Evolutionary conservation across 768 basidiomycete genomes (phyloP).

Genomic region (Amanita rimosa): DNA sequence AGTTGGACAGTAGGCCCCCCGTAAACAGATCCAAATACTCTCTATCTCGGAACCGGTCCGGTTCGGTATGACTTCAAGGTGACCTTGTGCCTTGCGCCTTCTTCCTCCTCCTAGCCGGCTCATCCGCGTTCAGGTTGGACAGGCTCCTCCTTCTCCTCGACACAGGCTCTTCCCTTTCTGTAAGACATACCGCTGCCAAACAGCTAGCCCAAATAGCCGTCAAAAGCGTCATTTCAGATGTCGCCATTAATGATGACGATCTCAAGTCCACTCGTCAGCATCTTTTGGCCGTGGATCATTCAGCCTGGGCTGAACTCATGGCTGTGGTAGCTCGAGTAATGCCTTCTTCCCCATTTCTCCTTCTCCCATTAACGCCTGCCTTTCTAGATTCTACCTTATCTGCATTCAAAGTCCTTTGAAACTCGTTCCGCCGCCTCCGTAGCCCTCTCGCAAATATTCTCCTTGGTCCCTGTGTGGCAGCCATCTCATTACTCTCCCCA

Average conservation of each 20-base stretch:
- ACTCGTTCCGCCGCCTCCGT: constrained; percentile 84
- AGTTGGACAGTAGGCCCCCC: constrained; percentile 40
- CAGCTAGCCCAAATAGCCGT: constrained; percentile 89
- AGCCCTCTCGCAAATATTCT: constrained; percentile 81
- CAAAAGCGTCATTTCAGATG: constrained; percentile 76
- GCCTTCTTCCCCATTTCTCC: constrained; percentile 13
- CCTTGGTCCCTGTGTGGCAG: constrained; percentile 73
- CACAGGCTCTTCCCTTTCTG: constrained; percentile 82
- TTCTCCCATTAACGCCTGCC: constrained; percentile 7
- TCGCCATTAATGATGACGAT: constrained; percentile 65
- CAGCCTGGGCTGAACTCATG: constrained; percentile 86
- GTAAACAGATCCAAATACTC: constrained; percentile 35
- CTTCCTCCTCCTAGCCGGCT: not conserved
- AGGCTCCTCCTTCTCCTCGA: constrained; percentile 92
- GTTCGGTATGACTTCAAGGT: constrained; percentile 75
- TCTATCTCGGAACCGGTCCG: constrained; percentile 33
- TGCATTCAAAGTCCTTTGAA: constrained; percentile 88
- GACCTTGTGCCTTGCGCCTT: constrained; percentile 10
- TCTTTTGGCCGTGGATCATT: constrained; percentile 46
- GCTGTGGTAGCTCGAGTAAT: constrained; percentile 78
- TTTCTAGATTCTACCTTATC: constrained; percentile 73
- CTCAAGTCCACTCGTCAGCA: constrained; percentile 54
- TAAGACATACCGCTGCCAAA: constrained; percentile 92
- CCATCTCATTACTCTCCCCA: constrained; percentile 24
- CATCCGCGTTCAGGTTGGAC: constrained; percentile 59